Evolutionary conservation across 176 grass and related monocot species (phyloP).

Genomic region (Carex myosuroides): DNA sequence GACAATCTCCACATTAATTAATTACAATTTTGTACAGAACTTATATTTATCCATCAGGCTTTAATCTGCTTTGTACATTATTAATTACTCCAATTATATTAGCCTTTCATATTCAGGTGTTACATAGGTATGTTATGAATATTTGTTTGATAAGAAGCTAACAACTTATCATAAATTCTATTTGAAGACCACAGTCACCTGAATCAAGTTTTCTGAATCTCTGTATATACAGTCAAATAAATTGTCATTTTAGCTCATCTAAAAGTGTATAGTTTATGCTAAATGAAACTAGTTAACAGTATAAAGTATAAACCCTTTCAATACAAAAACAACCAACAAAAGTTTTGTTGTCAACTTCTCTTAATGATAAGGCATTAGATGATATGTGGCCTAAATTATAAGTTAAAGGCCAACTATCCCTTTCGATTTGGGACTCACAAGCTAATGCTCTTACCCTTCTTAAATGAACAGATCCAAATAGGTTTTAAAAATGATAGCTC

Average conservation of each 20-base stretch:
- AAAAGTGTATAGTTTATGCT: not conserved
- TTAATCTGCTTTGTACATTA: not conserved
- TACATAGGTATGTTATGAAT: not conserved
- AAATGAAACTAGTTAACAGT: not conserved
- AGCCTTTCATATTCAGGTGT: not conserved
- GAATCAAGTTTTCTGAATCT: not conserved
- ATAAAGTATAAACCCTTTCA: not conserved
- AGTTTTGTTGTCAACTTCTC: not conserved
- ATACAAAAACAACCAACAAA: not conserved
- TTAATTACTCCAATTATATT: not conserved
- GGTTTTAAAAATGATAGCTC: conserved; percentile 3
- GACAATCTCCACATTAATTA: not conserved
- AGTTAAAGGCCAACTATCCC: not conserved
- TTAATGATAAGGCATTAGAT: not conserved
- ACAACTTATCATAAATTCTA: not conserved
- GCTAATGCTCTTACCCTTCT: not conserved
- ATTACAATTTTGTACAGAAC: not conserved
- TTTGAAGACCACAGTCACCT: not conserved
- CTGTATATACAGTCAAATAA: not conserved
- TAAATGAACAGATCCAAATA: not conserved
- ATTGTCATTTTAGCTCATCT: not conserved
- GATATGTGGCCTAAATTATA: not conserved
- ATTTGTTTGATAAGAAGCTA: not conserved
- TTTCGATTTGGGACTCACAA: not conserved
- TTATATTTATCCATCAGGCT: not conserved